Conservation (phyloP, 2,329 filamentous ascomycete genomes). For the Talaromyces verruculosus region DNA sequence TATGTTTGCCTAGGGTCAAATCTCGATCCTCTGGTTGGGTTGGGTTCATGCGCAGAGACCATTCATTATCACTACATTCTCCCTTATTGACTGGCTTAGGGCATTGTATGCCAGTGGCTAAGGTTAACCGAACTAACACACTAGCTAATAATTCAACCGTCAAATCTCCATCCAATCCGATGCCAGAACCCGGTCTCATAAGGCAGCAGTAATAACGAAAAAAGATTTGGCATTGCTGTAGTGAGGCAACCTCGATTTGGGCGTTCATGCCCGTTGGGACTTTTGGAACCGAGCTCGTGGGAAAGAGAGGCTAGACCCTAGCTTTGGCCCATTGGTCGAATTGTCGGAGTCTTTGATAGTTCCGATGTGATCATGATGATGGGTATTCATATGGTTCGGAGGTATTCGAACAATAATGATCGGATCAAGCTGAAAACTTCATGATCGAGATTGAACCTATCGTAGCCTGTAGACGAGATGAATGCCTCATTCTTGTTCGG, state of each 20-base stretch:
- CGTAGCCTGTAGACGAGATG: background rate
- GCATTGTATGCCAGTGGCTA: background rate
- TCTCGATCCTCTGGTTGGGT: background rate
- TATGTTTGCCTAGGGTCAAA: background rate
- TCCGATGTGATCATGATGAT: background rate
- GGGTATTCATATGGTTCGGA: background rate
- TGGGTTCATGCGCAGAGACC: background rate
- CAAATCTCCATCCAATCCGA: background rate
- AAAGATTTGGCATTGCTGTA: background rate
- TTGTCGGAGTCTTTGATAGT: background rate
- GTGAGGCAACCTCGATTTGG: slow-evolving; percentile 4
- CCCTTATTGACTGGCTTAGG: background rate
- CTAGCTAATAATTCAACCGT: background rate
- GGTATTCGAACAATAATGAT: background rate
- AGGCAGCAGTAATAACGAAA: slow-evolving; percentile 2
- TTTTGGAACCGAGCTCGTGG: background rate
- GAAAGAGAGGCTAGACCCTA: background rate
- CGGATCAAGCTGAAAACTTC: background rate
- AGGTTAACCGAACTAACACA: background rate
- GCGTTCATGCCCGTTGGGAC: background rate
- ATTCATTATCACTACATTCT: background rate
- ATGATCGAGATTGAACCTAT: background rate
- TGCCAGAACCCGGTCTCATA: background rate
- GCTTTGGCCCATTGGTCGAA: background rate
- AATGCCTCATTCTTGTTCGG: background rate